A percentile compares a stretch with the other conserved stretches of the same genome.
Conservation (phyloP, 805 yeast species). For the Vanderwaltozyma tropicalis region DNA sequence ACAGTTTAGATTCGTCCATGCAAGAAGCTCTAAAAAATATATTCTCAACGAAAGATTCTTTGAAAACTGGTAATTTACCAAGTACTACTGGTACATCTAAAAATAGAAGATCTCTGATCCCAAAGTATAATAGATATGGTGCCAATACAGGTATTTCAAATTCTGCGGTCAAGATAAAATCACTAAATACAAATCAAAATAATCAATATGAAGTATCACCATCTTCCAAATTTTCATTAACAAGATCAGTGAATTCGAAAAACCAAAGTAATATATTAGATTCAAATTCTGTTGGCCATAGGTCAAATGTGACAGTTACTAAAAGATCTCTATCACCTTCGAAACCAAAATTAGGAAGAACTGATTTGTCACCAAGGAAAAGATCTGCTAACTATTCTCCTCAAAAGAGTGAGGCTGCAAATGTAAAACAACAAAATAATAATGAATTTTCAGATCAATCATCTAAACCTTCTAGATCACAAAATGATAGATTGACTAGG, state of each 20-base stretch:
- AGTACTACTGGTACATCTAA: not conserved
- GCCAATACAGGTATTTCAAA: not conserved
- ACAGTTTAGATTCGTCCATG: slow-evolving; percentile 14
- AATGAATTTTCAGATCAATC: not conserved
- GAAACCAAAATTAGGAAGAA: not conserved
- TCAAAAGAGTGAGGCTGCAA: not conserved
- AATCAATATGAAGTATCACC: no score
- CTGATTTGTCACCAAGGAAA: not conserved
- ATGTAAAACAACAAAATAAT: not conserved
- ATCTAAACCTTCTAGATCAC: no score
- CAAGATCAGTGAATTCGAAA: no score
- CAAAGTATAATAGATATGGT: slow-evolving; percentile 3
- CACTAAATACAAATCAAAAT: no score
- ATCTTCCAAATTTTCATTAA: no score
- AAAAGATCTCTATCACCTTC: slow-evolving; percentile 1
- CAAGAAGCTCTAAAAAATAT: slow-evolving; percentile 23
- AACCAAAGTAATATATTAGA: no score
- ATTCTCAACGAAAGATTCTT: slow-evolving; percentile 11
- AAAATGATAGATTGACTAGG: slow-evolving; percentile 21
- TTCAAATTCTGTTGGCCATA: no score
- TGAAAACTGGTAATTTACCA: not conserved
- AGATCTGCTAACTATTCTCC: not conserved
- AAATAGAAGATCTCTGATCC: slow-evolving; percentile 6
- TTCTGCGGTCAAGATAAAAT: not conserved
- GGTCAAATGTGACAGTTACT: no score